Evolutionary conservation across 139 green algal genomes (phyloP), one percentile per base, ranked within the genome.

Genomic region (Limnomonas spitsbergensis): DNA sequence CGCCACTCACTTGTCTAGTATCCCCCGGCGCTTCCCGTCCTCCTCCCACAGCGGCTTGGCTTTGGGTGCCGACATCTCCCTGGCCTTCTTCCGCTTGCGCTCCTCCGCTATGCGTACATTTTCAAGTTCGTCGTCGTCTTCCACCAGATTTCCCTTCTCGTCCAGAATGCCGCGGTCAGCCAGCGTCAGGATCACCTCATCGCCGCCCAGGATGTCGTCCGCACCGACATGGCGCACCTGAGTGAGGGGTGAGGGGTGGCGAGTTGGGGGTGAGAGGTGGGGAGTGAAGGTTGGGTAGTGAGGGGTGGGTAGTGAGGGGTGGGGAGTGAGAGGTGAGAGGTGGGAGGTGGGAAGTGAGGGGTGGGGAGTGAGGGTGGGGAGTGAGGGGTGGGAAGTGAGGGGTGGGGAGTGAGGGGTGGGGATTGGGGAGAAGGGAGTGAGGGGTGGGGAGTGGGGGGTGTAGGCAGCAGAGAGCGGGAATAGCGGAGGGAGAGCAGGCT

Each of bases 131-230:
- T 93, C 91, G 2, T 87, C 89, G 1, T 92, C 90, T 27, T 94
- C 86, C 26, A 85, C 69, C 32, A 94, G 69, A 9, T 79, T 20
- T 1, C 90, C 92, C 36, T 84, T 81, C 24, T 94, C 89, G 56
- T 95, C 91, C 53, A 97, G 80, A 37, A 97, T 89, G 70, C 76
- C 72, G 69, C 80, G 73, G 86, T 97, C 94, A 42, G 91, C 90
- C 42, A 97, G 86, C 29, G 94, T 97, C 38, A 97, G 81, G 37
- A 97, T 91, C 79, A 95, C 80, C 20, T 88, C 90, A 79, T 94
- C 88, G 0, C 91, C 93, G 69, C 89, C 90, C 2, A 47, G 71
- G 68, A 97, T 82, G 1, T 95, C 91, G 0, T 87, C 84, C 73
- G 78, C 37, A 0, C 77, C 85, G 4, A 61, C 78, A 73, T 92